Evolutionary conservation across 129 eudicot genomes (phyloP).

Genomic region (Scalesia atractyloides): DNA sequence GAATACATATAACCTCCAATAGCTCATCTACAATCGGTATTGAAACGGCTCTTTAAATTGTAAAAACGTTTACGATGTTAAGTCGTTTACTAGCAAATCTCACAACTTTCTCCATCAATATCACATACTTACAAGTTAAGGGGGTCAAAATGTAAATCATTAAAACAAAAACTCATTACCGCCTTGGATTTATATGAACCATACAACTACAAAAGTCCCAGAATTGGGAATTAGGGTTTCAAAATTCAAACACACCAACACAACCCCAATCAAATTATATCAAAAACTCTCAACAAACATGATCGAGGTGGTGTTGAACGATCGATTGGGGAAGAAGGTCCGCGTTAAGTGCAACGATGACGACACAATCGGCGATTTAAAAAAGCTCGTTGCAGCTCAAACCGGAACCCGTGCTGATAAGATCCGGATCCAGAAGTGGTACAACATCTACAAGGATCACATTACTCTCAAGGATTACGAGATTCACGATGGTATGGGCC

Average conservation of each 20-base stretch:
- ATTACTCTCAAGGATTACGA: slow-evolving; percentile 85
- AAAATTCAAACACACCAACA: slow-evolving; percentile 17
- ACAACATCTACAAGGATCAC: slow-evolving; percentile 79
- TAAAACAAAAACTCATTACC: neutral
- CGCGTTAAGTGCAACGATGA: slow-evolving; percentile 93
- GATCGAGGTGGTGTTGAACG: slow-evolving; percentile 97
- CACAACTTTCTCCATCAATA: too few relatives aligned
- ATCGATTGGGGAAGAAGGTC: slow-evolving; percentile 91
- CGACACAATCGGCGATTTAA: slow-evolving; percentile 84
- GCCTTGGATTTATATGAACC: neutral
- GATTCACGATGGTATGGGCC: slow-evolving; percentile 96
- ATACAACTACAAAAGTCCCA: slow-evolving; percentile 8
- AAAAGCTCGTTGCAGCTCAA: slow-evolving; percentile 93
- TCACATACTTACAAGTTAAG: neutral
- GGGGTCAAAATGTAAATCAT: neutral
- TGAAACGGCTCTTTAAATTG: too few relatives aligned
- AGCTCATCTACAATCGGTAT: too few relatives aligned
- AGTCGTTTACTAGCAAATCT: too few relatives aligned
- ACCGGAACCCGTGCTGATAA: slow-evolving; percentile 87
- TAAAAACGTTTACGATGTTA: too few relatives aligned
- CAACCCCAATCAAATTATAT: neutral
- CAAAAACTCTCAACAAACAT: slow-evolving; percentile 34
- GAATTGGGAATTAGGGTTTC: slow-evolving; percentile 32
- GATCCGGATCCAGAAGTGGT: slow-evolving; percentile 90
- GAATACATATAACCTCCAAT: too few relatives aligned